Base-by-base conservation (phyloP, 148 eudicot genomes). In the Vaccinium darrowii region DNA sequence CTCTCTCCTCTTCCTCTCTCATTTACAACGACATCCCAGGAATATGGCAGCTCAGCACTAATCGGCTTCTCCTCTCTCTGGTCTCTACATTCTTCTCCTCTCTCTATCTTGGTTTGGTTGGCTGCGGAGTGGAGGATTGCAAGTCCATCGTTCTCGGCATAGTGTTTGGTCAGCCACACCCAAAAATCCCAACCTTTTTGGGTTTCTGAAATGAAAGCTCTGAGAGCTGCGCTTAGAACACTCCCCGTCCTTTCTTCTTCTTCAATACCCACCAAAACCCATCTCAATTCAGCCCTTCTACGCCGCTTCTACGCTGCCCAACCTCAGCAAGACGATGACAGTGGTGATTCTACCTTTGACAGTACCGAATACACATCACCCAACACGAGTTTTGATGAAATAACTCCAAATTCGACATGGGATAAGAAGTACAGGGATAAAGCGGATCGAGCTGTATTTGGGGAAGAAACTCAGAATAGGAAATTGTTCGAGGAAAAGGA, bases 341-440 rank as follows among this genome's bases (percentile, higher is more conserved):
- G 84, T 74, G 76, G 39, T 23, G 96, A 90, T 27, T 53, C 91
- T 15, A 87, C 85, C 33, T 95, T 94, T 54, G 94, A 93, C 86
- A 94, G 98, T 81, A 78, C 88, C 65, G 86, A 94, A 7, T 95
- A 82, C 88, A 53, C 79, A 19, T 75, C 93, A 25, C 95, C 93
- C 1, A 84, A 81, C 75, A 52, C 87, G 53, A 84, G 76, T 79
- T 21, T 87, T 18, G 75, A 27, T 30, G 33, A 69, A 25, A 63
- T 60, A 56, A 8, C 25, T 21, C 30, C 76, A 81, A 62, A 85
- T 0, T 81, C 84, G 47, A 91, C 85, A 33, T 96, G 99, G 99
- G 95, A 96, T 81, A 89, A 86, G 69, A 93, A 85, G 83, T 91
- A 88, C 69, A 88, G 99, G 84, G 94, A 88, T n/a, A 91, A 87